phyloP scores from a whole-genome alignment of 1,139 yeast genomes.

The Blastobotrys aristatus region DNA sequence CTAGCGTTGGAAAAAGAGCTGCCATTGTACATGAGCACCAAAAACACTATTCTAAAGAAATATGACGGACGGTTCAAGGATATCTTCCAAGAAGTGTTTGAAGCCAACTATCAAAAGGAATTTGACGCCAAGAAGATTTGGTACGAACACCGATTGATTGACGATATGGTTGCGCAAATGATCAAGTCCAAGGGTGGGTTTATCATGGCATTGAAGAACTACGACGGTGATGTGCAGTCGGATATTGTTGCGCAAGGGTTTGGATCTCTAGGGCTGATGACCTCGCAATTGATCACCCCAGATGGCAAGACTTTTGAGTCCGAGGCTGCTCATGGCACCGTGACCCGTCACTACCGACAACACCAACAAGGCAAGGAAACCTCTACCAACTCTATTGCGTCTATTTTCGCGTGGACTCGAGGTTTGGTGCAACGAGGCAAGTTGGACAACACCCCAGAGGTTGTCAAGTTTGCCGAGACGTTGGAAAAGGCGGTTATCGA shows the following conservation, averaged over 20 bases:
- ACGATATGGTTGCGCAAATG: constrained; percentile 99
- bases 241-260: constrained; percentile 98
- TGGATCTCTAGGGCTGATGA: constrained; percentile 94
- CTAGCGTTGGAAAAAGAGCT: constrained; percentile 72
- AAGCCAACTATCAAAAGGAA: constrained; percentile 55
- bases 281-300: constrained; percentile 88
- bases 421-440: constrained; percentile 89
- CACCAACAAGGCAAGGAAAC: constrained; percentile 95
- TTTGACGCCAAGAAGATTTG: constrained; percentile 79
- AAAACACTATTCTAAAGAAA: constrained; percentile 87
- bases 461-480: constrained; percentile 66
- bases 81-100: constrained; percentile 79
- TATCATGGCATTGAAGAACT: constrained; percentile 92
- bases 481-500: constrained; percentile 81
- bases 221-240: constrained; percentile 96
- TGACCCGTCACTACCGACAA: constrained; percentile 92
- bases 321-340: constrained; percentile 98
- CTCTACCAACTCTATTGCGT: constrained; percentile 97
- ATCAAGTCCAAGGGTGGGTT: constrained; percentile 91
- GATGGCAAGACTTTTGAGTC: constrained; percentile 95
- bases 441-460: constrained; percentile 80
- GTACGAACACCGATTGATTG: constrained; percentile 95
- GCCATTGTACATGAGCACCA: constrained; percentile 82
- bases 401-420: constrained; percentile 94
- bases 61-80: constrained; percentile 96